Evolutionary conservation across 2,329 filamentous ascomycete species (phyloP).

Genomic region (Microthyrium microscopicum): DNA sequence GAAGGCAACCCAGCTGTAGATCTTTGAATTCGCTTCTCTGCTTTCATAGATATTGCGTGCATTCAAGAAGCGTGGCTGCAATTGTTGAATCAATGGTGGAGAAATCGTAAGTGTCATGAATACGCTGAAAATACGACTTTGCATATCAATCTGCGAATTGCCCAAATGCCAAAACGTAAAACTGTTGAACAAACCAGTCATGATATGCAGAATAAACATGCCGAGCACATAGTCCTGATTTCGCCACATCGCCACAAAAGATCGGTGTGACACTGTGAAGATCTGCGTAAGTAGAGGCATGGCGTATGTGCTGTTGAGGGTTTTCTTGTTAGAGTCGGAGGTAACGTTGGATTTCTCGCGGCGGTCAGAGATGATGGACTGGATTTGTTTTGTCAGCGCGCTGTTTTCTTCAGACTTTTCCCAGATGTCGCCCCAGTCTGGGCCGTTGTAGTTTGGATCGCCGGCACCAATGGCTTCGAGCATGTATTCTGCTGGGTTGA

Average conservation of each 20-base stretch:
- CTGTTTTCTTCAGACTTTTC: slow-evolving; percentile 22
- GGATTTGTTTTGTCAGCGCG: slow-evolving; percentile 23
- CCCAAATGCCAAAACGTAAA: slow-evolving; percentile 33
- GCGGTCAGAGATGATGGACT: slow-evolving; percentile 21
- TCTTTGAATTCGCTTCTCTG: slow-evolving; percentile 60
- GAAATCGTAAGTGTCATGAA: slow-evolving; percentile 65
- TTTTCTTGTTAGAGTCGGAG: slow-evolving; percentile 22
- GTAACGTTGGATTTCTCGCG: slow-evolving; percentile 16
- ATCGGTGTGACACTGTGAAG: slow-evolving; percentile 26
- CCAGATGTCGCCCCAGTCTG: slow-evolving; percentile 31
- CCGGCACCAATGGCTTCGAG: slow-evolving; percentile 29
- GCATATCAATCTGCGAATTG: slow-evolving; percentile 24
- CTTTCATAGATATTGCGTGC: slow-evolving; percentile 51
- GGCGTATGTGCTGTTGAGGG: slow-evolving; percentile 27
- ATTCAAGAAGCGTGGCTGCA: slow-evolving; percentile 55
- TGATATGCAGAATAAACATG: slow-evolving; percentile 41
- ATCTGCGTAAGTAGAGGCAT: slow-evolving; percentile 26
- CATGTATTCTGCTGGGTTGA: slow-evolving; percentile 39
- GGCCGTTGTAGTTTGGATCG: slow-evolving; percentile 25
- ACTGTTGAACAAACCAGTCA: slow-evolving; percentile 27
- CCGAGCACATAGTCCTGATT: slow-evolving; percentile 51
- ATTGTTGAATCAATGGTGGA: slow-evolving; percentile 58
- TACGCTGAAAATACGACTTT: slow-evolving; percentile 53
- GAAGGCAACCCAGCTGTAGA: slow-evolving; percentile 62
- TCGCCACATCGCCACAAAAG: slow-evolving; percentile 45